Evolutionary conservation across 1,284 basidiomycete species (phyloP).

Genomic region (Sphaerobolus stellatus): DNA sequence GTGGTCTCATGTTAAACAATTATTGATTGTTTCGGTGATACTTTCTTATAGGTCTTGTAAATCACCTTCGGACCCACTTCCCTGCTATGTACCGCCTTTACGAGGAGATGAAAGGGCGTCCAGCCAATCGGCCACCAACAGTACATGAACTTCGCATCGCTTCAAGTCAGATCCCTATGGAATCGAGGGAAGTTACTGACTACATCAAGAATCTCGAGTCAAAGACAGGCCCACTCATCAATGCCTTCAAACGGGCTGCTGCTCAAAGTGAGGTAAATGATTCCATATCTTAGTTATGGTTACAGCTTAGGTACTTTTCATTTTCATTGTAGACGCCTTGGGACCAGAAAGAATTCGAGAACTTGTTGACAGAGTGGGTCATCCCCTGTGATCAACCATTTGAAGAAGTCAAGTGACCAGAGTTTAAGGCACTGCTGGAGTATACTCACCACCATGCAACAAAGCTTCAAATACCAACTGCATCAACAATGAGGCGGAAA

Average conservation of each 20-base stretch:
- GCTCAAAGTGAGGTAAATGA: neutral
- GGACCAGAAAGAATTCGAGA: conserved; percentile 24
- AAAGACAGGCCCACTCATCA: neutral
- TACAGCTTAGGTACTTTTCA: conserved; percentile 1
- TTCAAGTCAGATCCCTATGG: neutral
- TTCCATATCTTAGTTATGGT: neutral
- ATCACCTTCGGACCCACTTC: conserved; percentile 22
- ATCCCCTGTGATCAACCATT: conserved; percentile 33
- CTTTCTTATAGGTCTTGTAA: conserved; percentile 7
- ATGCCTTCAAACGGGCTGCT: neutral
- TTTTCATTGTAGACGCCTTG: conserved; percentile 12
- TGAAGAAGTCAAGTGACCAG: conserved; percentile 28
- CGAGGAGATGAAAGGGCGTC: conserved; percentile 17
- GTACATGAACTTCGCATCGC: neutral
- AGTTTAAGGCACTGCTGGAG: conserved; percentile 25
- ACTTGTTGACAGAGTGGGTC: conserved; percentile 28
- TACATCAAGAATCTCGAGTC: neutral
- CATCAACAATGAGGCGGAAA: conserved; percentile 4
- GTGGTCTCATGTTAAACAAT: no score
- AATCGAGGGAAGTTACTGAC: neutral
- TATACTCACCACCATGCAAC: conserved; percentile 15
- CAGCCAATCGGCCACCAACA: neutral
- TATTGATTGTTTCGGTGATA: neutral
- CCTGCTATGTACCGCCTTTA: conserved; percentile 20
- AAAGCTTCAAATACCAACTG: conserved; percentile 5